Base-by-base conservation (phyloP, 2,329 filamentous ascomycete species). In the Nemania diffusa region DNA sequence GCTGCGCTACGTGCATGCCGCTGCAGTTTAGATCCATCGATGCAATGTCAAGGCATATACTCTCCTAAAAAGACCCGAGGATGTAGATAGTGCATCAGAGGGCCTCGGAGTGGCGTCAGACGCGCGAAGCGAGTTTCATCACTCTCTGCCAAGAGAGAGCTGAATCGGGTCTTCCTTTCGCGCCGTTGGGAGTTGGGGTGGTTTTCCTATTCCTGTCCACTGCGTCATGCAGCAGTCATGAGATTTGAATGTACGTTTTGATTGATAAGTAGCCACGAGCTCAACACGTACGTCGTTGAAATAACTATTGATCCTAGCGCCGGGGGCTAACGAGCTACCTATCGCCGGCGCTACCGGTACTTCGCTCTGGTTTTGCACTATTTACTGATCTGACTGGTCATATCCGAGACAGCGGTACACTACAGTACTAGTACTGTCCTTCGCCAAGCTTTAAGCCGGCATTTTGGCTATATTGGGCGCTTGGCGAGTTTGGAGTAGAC, bases 111-210 rank as follows among this genome's bases (percentile, higher is more conserved):
- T 52, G 55, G 67, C 40, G 51, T 57, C 29, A 53, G 46, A 48
- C n/a, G n/a, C 26, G 56, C 51, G 40, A 62, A 48, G 62, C 37
- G 57, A 53, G 42, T 29, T 40, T 51, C 59, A 48, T 27, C 48
- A 37, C 42, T 53, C 48, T 42, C 37, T 52, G 62, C 58, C 66
- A 59, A 62, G 57, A 20, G 17, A 37, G 53, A 63, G 62, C 63
- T 66, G 66, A 57, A 32, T 20, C 50, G 20, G 50, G 46, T 34
- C 7, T 37, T 44, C 8, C 13, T 65, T 29, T 13, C 40, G 29
- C 26, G 22, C 46, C 15, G n/a, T 29, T 40, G 15, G 5, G 40
- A 27, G 34, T n/a, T 17, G 50, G 15, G 22, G n/a, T n/a, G n/a
- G n/a, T n/a, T n/a, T 9, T 22, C 46, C n/a, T 27, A 27, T 50